Conservation (phyloP, 202 grass and related monocot species). For the Schoenoplectus triqueter region DNA sequence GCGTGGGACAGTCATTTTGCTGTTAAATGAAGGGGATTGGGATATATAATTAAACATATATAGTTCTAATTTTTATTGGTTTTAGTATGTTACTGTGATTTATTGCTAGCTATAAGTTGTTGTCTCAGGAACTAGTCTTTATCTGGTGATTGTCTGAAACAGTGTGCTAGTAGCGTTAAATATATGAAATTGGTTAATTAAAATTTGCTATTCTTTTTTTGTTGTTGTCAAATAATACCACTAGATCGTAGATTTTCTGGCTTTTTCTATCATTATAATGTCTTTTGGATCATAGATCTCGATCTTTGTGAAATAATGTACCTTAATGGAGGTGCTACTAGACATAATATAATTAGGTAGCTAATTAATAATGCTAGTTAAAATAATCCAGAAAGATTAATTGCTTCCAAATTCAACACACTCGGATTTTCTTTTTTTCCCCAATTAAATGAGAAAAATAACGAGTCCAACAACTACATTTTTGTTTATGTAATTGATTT, state of each 20-base stretch:
- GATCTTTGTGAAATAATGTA: neutral
- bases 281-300: neutral
- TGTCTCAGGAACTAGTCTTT: neutral
- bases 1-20: constrained; percentile 29
- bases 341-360: neutral
- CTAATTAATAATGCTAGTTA: constrained; percentile 21
- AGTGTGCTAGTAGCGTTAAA: neutral
- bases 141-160: neutral
- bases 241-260: neutral
- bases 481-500: neutral
- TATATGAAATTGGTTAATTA: constrained; percentile 1
- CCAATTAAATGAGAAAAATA: neutral
- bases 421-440: neutral
- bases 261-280: neutral
- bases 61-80: constrained; percentile 9
- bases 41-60: neutral
- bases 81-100: constrained; percentile 15
- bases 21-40: constrained; percentile 5
- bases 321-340: neutral
- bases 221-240: neutral
- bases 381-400: neutral
- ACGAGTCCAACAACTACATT: neutral
- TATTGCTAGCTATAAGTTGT: neutral
- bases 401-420: neutral
- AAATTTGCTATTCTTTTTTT: neutral